Base-by-base conservation (phyloP, 768 basidiomycete species). In the Pulveroboletus sp. region DNA sequence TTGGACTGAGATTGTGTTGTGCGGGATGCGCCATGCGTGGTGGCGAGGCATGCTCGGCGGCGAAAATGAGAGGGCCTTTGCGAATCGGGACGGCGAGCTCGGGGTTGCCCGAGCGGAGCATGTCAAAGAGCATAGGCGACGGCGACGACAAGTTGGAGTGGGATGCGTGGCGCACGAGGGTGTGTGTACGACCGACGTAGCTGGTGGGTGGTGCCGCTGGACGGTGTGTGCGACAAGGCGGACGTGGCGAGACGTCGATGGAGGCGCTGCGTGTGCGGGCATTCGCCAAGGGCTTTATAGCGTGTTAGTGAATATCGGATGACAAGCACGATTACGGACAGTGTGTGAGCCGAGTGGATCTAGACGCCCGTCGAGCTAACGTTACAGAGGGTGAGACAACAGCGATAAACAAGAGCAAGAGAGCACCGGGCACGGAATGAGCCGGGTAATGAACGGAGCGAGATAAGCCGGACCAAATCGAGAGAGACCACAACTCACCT, bases 41-140 rank as follows among this genome's bases (percentile, higher is more conserved):
- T 29, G 60, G 62, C 6, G 59, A 48, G n/a, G 65, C 44, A 12
- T 72, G 69, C 75, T 78, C 80, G 4, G 82, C 80, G 6, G 81
- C 64, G 47, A 87, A 87, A 27, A 87, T 87, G 20, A 81, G 71
- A 1, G 85, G 83, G 19, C 78, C 80, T 17, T 76, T 78, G 47
- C 69, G 72, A 6, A 36, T 39, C 27, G 27, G 27, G 27, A 11
- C 27, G 2, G 27, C 27, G 9, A 9, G 8, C 45, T 46, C 64
- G 5, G 53, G 2, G 27, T 49, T 44, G 25, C 51, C 59, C 1
- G 59, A 51, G 38, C 62, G 56, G 13, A 61, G 47, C 12, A 59
- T 32, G 54, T 65, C 63, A 24, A 45, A 61, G 11, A 53, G 20
- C 62, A 61, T 50, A 2, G 63, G 52, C 0, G 49, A 14, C 5